phyloP scores from a whole-genome alignment of 2,329 filamentous ascomycete genomes.

The Scytalidium lignicola region DNA sequence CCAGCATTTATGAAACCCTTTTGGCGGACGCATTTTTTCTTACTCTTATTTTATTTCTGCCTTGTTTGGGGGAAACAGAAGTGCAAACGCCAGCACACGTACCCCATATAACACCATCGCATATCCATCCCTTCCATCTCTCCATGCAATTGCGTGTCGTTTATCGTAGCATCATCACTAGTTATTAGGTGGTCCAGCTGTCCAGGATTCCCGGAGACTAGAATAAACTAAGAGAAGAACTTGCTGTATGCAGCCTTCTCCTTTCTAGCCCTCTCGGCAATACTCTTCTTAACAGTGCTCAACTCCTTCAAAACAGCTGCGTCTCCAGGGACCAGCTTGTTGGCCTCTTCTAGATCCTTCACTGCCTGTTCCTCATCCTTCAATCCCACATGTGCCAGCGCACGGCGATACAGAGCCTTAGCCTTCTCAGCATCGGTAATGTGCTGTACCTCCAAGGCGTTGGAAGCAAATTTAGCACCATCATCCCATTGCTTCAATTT shows the following conservation, averaged over 20 bases:
- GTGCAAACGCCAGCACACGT: background rate
- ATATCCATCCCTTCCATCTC: background rate
- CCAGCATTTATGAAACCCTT: background rate
- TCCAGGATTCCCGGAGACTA: background rate
- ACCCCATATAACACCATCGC: background rate
- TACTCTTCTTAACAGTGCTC: conserved; percentile 69
- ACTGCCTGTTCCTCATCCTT: conserved; percentile 84
- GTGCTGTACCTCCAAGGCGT: conserved; percentile 63
- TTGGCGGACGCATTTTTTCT: background rate
- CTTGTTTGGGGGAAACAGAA: background rate
- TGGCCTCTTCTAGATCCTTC: conserved; percentile 69
- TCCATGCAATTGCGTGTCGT: background rate
- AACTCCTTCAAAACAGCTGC: conserved; percentile 71
- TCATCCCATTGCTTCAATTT: conserved; percentile 72
- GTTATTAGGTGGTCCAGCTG: background rate
- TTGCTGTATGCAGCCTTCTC: conserved; percentile 92
- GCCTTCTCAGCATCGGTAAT: conserved; percentile 73
- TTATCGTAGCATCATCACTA: background rate
- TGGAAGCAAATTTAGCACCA: conserved; percentile 62
- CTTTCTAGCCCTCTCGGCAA: conserved; percentile 70
- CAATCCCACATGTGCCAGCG: conserved; percentile 64
- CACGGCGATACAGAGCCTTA: conserved; percentile 85
- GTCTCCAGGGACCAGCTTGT: conserved; percentile 70
- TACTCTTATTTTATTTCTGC: background rate
- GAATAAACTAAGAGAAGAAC: conserved; percentile 55